phyloP scores from a whole-genome alignment of 2,329 filamentous ascomycete genomes.

The Chalara sp. region DNA sequence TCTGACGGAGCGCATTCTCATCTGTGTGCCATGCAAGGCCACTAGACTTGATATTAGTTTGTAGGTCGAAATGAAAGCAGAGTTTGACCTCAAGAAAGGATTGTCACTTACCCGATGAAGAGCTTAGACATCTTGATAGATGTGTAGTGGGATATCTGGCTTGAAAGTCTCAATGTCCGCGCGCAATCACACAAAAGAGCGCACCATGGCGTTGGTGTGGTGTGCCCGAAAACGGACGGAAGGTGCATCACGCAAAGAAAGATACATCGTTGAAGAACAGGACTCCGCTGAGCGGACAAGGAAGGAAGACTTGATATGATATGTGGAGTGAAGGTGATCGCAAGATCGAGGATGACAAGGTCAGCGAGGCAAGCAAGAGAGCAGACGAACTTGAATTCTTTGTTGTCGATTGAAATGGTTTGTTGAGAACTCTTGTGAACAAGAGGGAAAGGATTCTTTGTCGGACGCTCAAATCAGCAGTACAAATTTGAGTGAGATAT shows the following conservation, averaged over 20 bases:
- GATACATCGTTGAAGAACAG: conserved; percentile 30
- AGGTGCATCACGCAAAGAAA: conserved; percentile 27
- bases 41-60: conserved; percentile 38
- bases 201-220: conserved; percentile 24
- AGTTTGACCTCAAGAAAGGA: conserved; percentile 3
- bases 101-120: conserved; percentile 73
- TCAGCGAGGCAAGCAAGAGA: conserved; percentile 28
- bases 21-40: conserved; percentile 99
- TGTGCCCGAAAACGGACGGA: conserved; percentile 22
- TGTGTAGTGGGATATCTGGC: conserved; percentile 24
- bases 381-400: conserved; percentile 25
- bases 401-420: conserved; percentile 4
- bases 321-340: conserved; percentile 6
- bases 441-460: conserved; percentile 14
- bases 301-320: conserved; percentile 23
- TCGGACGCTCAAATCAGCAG: conserved; percentile 27
- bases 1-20: conserved; percentile 75
- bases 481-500: conserved; percentile 16
- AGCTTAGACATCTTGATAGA: conserved; percentile 74
- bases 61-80: conserved; percentile 1
- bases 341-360: conserved; percentile 17
- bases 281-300: conserved; percentile 23
- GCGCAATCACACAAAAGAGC: conserved; percentile 27
- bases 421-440: conserved; percentile 8
- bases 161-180: conserved; percentile 32